Conservation (phyloP, 495 filamentous ascomycete genomes). For the Saxophila tyrrhenica region DNA sequence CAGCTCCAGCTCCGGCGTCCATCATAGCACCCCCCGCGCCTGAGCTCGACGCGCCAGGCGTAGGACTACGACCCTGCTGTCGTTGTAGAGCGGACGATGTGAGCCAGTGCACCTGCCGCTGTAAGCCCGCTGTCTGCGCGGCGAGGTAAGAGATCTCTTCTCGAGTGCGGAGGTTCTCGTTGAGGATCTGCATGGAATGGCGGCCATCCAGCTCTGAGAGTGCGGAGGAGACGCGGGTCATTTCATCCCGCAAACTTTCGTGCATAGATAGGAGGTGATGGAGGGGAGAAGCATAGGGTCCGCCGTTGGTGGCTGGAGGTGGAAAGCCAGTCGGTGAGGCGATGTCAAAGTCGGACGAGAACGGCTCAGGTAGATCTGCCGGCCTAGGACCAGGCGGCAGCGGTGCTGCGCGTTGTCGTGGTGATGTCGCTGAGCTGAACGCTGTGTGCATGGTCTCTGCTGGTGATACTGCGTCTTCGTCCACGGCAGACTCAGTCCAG, state of each 20-base stretch:
- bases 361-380: slow-evolving; percentile 3
- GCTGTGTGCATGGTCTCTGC: not conserved
- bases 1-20: slow-evolving; percentile 1
- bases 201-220: slow-evolving; percentile 53
- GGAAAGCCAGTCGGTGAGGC: not conserved
- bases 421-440: too few species aligned
- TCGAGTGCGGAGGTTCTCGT: slow-evolving; percentile 53
- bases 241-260: slow-evolving; percentile 55
- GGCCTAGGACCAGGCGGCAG: slow-evolving; percentile 3
- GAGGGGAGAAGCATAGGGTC: slow-evolving; percentile 19
- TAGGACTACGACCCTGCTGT: slow-evolving; percentile 4
- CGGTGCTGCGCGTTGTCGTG: not conserved
- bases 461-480: not conserved
- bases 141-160: slow-evolving; percentile 59
- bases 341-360: slow-evolving; percentile 7
- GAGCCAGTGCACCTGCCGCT: slow-evolving; percentile 61
- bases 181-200: slow-evolving; percentile 57
- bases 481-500: not conserved
- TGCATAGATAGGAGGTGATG: slow-evolving; percentile 57
- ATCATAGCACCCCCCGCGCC: not conserved
- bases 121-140: slow-evolving; percentile 49
- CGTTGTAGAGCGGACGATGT: slow-evolving; percentile 47
- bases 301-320: slow-evolving; percentile 13
- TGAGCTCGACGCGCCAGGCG: not conserved
- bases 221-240: slow-evolving; percentile 45